Evolutionary conservation across 1,284 basidiomycete species (phyloP).

Genomic region (Cutaneotrichosporon mucoides): DNA sequence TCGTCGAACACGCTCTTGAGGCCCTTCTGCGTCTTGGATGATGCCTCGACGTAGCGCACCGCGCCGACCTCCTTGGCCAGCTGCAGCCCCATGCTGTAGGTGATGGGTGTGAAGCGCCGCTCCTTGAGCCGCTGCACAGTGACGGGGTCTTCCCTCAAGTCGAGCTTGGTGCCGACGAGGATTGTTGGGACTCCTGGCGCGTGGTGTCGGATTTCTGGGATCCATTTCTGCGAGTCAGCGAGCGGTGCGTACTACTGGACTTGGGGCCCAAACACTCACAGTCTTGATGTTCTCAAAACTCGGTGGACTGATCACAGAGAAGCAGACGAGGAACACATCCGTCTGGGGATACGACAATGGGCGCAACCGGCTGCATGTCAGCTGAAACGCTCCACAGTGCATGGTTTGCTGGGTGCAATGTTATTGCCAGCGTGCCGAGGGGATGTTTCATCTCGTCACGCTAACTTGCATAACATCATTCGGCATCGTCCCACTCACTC

Average conservation of each 20-base stretch:
- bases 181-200: constrained; percentile 38
- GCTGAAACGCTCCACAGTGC: background rate
- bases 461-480: no score
- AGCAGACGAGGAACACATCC: constrained; percentile 98
- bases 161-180: constrained; percentile 75
- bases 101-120: constrained; percentile 90
- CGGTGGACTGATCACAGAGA: constrained; percentile 93
- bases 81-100: constrained; percentile 47
- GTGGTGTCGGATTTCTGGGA: constrained; percentile 93
- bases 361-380: constrained; percentile 72
- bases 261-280: constrained; percentile 11
- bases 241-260: background rate
- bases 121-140: constrained; percentile 91
- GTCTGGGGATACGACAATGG: constrained; percentile 99
- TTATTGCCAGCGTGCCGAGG: no score
- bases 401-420: no score
- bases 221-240: constrained; percentile 62
- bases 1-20: constrained; percentile 84
- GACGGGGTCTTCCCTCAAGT: constrained; percentile 87
- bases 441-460: no score
- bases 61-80: constrained; percentile 84
- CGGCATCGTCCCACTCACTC: constrained; percentile 27
- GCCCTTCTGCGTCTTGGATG: constrained; percentile 67
- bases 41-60: constrained; percentile 95
- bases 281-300: constrained; percentile 73